phyloP scores from a whole-genome alignment of 169 alveolate genomes.

The Plasmodium knowlesi region DNA sequence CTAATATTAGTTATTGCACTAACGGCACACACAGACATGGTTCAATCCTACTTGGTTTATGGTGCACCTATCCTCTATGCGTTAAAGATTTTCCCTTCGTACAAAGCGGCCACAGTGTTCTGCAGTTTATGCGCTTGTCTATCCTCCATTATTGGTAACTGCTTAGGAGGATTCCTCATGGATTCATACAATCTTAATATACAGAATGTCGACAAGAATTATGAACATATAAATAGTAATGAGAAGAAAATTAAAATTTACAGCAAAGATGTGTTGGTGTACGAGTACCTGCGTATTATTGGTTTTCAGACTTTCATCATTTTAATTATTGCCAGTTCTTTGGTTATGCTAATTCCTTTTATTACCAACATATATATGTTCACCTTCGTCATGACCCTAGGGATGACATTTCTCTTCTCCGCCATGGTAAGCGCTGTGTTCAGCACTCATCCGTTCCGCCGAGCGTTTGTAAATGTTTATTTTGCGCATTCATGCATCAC shows the following conservation, averaged over 20 bases:
- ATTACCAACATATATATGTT: slow-evolving; percentile 4
- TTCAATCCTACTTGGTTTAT: slow-evolving; percentile 26
- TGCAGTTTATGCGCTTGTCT: slow-evolving; percentile 59
- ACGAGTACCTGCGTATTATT: slow-evolving; percentile 25
- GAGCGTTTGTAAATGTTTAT: background rate
- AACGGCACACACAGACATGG: slow-evolving; percentile 33
- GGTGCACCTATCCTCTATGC: slow-evolving; percentile 54
- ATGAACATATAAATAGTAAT: slow-evolving; percentile 60
- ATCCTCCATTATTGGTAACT: slow-evolving; percentile 43
- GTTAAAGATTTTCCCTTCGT: slow-evolving; percentile 20
- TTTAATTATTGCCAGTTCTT: background rate
- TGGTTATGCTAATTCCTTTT: slow-evolving; percentile 15
- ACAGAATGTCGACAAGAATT: slow-evolving; percentile 50
- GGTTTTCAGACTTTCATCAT: slow-evolving; percentile 17
- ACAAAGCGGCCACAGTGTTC: slow-evolving; percentile 26
- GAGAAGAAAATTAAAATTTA: slow-evolving; percentile 40
- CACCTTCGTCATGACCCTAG: slow-evolving; percentile 32
- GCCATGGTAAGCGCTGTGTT: background rate
- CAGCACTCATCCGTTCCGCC: background rate
- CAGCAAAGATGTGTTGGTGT: slow-evolving; percentile 8
- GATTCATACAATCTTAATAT: slow-evolving; percentile 36
- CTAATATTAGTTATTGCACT: slow-evolving; percentile 5
- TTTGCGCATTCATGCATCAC: no score
- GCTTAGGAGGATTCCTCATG: slow-evolving; percentile 25
- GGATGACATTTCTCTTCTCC: slow-evolving; percentile 39